phyloP scores from a whole-genome alignment of 2,329 filamentous ascomycete species.

The Stagonosporopsis chrysanthemi region DNA sequence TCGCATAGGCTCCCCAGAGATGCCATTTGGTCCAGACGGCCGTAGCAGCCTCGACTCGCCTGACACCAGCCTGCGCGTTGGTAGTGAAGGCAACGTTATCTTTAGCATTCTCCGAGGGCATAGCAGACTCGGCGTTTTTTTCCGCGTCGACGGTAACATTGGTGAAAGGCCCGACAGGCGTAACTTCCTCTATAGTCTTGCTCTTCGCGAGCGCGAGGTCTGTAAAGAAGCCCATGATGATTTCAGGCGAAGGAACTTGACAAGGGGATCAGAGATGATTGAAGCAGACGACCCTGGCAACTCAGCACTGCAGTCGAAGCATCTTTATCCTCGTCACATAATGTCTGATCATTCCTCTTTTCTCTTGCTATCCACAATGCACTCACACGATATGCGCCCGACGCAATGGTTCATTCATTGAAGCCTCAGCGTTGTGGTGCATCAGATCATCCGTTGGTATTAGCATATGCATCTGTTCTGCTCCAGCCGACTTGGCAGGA shows the following conservation, averaged over 20 bases:
- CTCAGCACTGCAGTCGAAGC: not conserved
- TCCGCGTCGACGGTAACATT: slow-evolving; percentile 1
- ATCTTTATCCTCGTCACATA: not conserved
- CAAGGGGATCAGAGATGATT: slow-evolving; percentile 4
- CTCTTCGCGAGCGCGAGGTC: slow-evolving; percentile 17
- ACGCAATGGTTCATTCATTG: slow-evolving; percentile 3
- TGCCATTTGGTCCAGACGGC: slow-evolving; percentile 48
- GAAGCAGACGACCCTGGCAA: not conserved
- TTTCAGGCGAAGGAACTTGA: slow-evolving; percentile 4
- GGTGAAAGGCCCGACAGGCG: slow-evolving; percentile 5
- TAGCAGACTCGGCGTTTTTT: slow-evolving; percentile 6
- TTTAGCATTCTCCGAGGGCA: slow-evolving; percentile 11
- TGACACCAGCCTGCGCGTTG: slow-evolving; percentile 47
- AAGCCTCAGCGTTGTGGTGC: not conserved
- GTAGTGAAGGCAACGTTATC: slow-evolving; percentile 23
- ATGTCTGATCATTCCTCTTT: slow-evolving; percentile 4
- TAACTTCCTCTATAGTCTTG: slow-evolving; percentile 18
- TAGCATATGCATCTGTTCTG: not conserved
- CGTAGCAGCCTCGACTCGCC: slow-evolving; percentile 48
- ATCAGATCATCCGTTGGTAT: not conserved
- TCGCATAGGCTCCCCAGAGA: slow-evolving; percentile 44
- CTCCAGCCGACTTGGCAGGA: slow-evolving; percentile 8
- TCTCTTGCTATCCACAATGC: not conserved
- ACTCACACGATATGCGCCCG: not conserved
- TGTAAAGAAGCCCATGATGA: slow-evolving; percentile 18